Conservation (phyloP, 495 filamentous ascomycete species). For the Hypoxylon intermedium region DNA sequence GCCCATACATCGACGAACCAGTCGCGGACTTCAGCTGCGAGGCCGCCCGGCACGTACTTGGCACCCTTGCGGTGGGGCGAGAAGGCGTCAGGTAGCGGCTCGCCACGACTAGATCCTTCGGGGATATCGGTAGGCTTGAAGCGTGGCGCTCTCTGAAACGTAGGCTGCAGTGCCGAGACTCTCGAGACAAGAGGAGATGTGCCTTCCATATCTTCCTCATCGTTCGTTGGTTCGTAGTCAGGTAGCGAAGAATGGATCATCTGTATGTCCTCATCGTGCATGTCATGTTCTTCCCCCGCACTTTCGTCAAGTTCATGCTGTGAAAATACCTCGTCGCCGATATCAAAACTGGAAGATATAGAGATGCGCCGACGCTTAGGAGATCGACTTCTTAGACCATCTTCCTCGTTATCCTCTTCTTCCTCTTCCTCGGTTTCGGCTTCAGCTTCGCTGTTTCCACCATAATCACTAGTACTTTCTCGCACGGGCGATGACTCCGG, state of each 20-base stretch:
- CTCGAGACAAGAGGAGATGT: not conserved
- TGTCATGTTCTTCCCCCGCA: conserved; percentile 9
- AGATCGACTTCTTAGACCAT: conserved; percentile 11
- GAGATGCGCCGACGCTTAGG: conserved; percentile 43
- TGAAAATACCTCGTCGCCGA: not conserved
- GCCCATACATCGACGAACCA: conserved; percentile 56
- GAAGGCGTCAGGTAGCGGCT: conserved; percentile 47
- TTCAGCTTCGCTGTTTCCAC: conserved; percentile 21
- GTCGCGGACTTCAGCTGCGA: conserved; percentile 53
- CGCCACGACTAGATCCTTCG: conserved; percentile 20
- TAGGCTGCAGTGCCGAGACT: conserved; percentile 29
- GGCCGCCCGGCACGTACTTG: conserved; percentile 51
- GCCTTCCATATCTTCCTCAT: not conserved
- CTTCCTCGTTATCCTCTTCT: conserved; percentile 2
- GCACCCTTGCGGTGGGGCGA: conserved; percentile 50
- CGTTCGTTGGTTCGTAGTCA: not conserved
- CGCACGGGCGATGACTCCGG: conserved; percentile 36
- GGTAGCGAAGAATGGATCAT: conserved; percentile 9
- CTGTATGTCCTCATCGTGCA: conserved; percentile 18
- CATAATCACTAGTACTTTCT: not conserved
- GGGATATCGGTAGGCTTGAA: conserved; percentile 48
- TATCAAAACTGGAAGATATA: conserved; percentile 22
- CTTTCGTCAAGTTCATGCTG: conserved; percentile 6
- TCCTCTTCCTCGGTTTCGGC: conserved; percentile 15
- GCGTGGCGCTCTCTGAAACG: conserved; percentile 48